Conservation (phyloP, 257 asterid genomes). For the Primulina huaijiensis region DNA sequence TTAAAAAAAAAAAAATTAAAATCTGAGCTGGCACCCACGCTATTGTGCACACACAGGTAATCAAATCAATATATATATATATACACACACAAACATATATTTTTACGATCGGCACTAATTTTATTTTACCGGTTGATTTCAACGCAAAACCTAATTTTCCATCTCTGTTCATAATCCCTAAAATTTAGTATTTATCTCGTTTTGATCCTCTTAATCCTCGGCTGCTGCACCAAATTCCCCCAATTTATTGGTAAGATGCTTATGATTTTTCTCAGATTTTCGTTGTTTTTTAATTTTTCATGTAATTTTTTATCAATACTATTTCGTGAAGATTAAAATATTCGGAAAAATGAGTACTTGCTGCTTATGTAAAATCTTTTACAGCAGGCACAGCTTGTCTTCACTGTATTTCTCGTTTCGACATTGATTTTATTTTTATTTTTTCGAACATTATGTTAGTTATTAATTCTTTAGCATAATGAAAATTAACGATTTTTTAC, state of each 20-base stretch:
- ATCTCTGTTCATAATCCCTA: slow-evolving; percentile 17
- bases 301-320: slow-evolving; percentile 12
- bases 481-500: not conserved
- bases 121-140: not conserved
- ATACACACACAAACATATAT: no score
- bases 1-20: no score
- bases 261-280: slow-evolving; percentile 23
- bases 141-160: slow-evolving; percentile 23
- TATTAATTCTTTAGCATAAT: no score
- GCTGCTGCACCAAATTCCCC: slow-evolving; percentile 20
- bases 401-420: not conserved
- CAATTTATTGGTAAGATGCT: slow-evolving; percentile 27
- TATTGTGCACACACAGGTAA: no score
- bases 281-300: not conserved
- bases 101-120: not conserved
- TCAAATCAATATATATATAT: no score
- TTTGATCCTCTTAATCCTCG: slow-evolving; percentile 5
- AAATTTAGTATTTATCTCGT: slow-evolving; percentile 1
- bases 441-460: not conserved
- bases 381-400: not conserved
- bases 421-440: not conserved
- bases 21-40: no score
- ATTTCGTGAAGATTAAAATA: slow-evolving; percentile 15
- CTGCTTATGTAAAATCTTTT: slow-evolving; percentile 14
- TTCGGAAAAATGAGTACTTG: not conserved